Percentiles rank a stretch among this genome's conserved stretches.
These are phyloP conservation scores for Phytopythium oedochilum DNA, from an alignment of 352 stramenopile genomes.

Conservation along the genomic window DNA sequence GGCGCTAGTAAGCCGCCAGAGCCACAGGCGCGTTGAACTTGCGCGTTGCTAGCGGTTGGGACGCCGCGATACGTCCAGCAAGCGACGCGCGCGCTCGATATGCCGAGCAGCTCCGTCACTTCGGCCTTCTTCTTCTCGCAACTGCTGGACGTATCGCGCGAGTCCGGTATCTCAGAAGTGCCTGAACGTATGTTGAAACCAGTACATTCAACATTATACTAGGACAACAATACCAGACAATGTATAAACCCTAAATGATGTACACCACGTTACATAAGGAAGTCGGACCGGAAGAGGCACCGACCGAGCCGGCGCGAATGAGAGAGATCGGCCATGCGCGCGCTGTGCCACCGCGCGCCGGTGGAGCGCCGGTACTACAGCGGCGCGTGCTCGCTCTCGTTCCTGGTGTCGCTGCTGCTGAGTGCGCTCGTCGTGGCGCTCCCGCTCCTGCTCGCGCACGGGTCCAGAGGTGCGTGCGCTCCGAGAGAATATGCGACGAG, in stretches of 20 bases:
- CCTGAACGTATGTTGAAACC: neutral
- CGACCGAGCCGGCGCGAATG: neutral
- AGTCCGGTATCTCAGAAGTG: neutral
- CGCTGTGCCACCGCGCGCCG: constrained; percentile 37
- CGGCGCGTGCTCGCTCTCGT: constrained; percentile 40
- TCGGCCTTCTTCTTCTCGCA: neutral
- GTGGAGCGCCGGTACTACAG: constrained; percentile 63
- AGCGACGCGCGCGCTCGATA: neutral
- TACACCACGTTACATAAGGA: neutral
- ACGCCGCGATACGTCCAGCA: neutral
- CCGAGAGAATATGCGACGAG: neutral
- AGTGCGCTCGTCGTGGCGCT: constrained; percentile 35
- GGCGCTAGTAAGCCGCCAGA: neutral
- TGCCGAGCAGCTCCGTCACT: neutral
- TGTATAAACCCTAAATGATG: neutral
- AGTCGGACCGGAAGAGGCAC: neutral
- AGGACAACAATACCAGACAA: neutral
- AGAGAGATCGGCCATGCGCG: constrained; percentile 29
- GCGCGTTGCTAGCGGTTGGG: neutral
- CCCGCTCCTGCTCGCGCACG: constrained; percentile 53
- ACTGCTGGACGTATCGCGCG: neutral
- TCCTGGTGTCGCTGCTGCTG: constrained; percentile 37
- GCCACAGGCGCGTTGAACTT: neutral
- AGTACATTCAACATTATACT: neutral
- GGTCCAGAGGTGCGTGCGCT: constrained; percentile 30